Base-by-base conservation (phyloP, 1,139 yeast species). In the Protomyces inouyei region DNA sequence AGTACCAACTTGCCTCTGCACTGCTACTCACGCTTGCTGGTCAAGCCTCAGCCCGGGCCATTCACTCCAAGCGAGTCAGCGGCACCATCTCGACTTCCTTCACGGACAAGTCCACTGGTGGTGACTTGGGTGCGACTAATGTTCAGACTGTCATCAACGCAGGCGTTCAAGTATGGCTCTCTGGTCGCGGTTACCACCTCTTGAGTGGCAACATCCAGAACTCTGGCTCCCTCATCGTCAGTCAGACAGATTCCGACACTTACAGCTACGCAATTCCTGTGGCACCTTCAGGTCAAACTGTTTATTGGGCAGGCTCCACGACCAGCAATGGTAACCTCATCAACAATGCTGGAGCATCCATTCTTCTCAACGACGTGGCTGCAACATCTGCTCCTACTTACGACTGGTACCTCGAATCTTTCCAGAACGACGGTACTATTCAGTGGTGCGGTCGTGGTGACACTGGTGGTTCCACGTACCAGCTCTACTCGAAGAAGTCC, bases 391-490 rank as follows among this genome's bases (percentile, higher is more conserved):
- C 38, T 36, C 28, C 60, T 8, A 48, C 35, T 35, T 46, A 46
- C 28, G 60, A 48, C 46, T 56, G 53, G 60, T 16, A 40, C 18
- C 53, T 56, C 46, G 35, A 56, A 21, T 46, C 54, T 28, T 12
- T 56, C 28, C 53, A 46, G 36, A 56, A 56, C 54, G 60, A 56
- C 3, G 60, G 60, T 23, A 23, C 60, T 4, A 23, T 56, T 10
- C 60, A 56, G 16, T 56, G 43, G 38, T 56, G 60, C 3, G 60
- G 60, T 12, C 53, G 60, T n/a, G 60, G 60, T 23, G 60, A 56
- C 37, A 16, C 28, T 14, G 32, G 48, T 32, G 54, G 54, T 12
- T 23, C 38, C 10, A 28, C 21, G 14, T 45, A 28, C 35, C 23
- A 48, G 53, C 60, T 56, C 18, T n/a, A 45, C 36, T 45, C 54